These are phyloP conservation scores for Alternaria tenuissima DNA, from an alignment of 2,329 filamentous ascomycete species.

Conservation along the genomic window DNA sequence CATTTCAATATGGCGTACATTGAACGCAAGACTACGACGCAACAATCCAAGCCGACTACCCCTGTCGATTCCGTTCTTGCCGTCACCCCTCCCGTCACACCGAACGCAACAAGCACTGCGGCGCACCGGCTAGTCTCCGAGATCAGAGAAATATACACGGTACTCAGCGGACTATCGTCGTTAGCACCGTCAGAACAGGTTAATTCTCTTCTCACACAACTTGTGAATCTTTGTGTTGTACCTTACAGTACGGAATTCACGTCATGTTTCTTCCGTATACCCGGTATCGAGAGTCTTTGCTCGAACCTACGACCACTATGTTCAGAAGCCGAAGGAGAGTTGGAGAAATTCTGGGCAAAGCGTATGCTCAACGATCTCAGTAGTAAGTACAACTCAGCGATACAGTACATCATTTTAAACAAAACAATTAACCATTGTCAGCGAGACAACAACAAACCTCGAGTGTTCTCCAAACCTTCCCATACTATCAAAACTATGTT, in stretches of 20 bases:
- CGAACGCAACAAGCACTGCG: constrained; percentile 22
- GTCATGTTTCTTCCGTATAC: constrained; percentile 41
- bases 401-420: not conserved
- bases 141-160: constrained; percentile 29
- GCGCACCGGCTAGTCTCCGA: constrained; percentile 33
- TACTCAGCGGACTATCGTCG: constrained; percentile 22
- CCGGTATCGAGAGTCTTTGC: constrained; percentile 45
- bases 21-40: not conserved
- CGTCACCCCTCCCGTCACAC: constrained; percentile 35
- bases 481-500: constrained; percentile 61
- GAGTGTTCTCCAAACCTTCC: constrained; percentile 47
- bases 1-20: constrained; percentile 4
- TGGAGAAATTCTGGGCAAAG: constrained; percentile 57
- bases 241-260: constrained; percentile 32
- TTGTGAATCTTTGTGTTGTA: constrained; percentile 50
- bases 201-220: constrained; percentile 48
- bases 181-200: constrained; percentile 45
- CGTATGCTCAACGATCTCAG: constrained; percentile 37
- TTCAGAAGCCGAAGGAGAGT: constrained; percentile 54
- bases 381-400: constrained; percentile 3
- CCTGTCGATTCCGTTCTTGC: not conserved
- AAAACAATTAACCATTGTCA: not conserved
- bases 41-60: not conserved
- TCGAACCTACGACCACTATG: constrained; percentile 54
- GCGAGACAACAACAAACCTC: not conserved